Base-by-base conservation (phyloP, 148 eudicot species). In the Rhododendron williamsianum region DNA sequence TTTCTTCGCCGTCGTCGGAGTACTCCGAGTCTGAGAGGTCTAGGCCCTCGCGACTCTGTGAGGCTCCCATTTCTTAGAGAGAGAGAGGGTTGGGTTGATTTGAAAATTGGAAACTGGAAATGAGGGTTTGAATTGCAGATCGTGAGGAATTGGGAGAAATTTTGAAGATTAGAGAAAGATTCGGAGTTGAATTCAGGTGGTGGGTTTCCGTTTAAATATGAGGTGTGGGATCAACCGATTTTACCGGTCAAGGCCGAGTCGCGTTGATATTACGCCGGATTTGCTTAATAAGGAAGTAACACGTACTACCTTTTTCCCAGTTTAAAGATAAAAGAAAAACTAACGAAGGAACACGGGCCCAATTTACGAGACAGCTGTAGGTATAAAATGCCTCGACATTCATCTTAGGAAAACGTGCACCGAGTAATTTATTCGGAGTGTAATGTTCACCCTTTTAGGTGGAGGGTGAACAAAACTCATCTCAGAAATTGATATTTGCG, bases 1-100 rank as follows among this genome's bases (percentile, higher is more conserved):
- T 9, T 3, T 23, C 30, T 41, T 77, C 52, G 3, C 45, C 80
- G 6, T 77, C 80, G 52, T 43, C 30, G 10, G 46, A 10, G 25
- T 45, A 41, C 30, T 77, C 81, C 7, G 76, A 74, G 46, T 74
- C 78, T 35, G 78, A 74, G 4, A 74, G 78, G 12, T 36, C 78
- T 8, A 74, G 19, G 12, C 78, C 78, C 78, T 74, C 78, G 25
- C 78, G 78, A 74, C 78, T 74, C 25, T 74, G 78, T 36, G 78
- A 74, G 25, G 78, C 78, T 19, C 78, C 78, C 78, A 74, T 74
- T 36, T 73, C 73, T 23, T 2, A 27, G 74, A 69, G 74, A 27
- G 74, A 71, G 76, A 71, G 76, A 71, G 76, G 15, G 35, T 54
- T 54, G 19, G 10, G 36, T 69, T 69, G 76, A 30, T 25, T 11